phyloP scores from a whole-genome alignment of 2,329 filamentous ascomycete genomes.

The Triangularia setosa region DNA sequence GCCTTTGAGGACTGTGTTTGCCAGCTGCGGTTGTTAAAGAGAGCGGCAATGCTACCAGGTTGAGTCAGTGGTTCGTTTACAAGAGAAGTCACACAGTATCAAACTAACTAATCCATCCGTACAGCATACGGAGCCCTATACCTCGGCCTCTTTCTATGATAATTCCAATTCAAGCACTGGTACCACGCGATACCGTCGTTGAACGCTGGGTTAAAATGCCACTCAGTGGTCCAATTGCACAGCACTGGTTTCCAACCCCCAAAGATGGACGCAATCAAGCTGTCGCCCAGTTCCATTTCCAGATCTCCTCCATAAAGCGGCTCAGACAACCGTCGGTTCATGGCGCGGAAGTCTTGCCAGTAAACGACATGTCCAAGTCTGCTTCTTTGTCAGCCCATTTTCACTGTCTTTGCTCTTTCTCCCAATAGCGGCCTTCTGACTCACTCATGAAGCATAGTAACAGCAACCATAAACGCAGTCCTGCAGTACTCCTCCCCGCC shows the following conservation, averaged over 20 bases:
- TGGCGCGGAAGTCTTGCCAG: conserved; percentile 31
- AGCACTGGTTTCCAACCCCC: conserved; percentile 33
- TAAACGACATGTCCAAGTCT: conserved; percentile 34
- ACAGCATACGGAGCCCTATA: conserved; percentile 34
- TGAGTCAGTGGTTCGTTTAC: not conserved
- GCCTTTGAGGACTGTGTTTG: not conserved
- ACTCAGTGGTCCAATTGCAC: not conserved
- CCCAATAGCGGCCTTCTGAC: conserved; percentile 8
- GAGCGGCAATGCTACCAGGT: conserved; percentile 9
- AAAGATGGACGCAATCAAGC: conserved; percentile 34
- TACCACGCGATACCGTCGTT: conserved; percentile 32
- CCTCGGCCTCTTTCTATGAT: conserved; percentile 30
- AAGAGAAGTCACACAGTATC: not conserved
- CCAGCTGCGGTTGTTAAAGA: not conserved
- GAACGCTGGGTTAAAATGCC: conserved; percentile 22
- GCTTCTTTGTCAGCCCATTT: not conserved
- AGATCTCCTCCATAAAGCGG: conserved; percentile 35
- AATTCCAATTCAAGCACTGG: conserved; percentile 32
- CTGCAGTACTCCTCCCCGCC: conserved; percentile 32
- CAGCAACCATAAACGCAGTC: conserved; percentile 33
- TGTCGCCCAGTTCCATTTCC: conserved; percentile 36
- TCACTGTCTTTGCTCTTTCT: not conserved
- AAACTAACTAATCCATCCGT: conserved; percentile 31
- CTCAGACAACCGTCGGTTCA: conserved; percentile 28
- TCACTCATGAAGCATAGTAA: conserved; percentile 35